These are phyloP conservation scores for Scalesia atractyloides DNA, from an alignment of 129 eudicot species.

Conservation along the genomic window DNA sequence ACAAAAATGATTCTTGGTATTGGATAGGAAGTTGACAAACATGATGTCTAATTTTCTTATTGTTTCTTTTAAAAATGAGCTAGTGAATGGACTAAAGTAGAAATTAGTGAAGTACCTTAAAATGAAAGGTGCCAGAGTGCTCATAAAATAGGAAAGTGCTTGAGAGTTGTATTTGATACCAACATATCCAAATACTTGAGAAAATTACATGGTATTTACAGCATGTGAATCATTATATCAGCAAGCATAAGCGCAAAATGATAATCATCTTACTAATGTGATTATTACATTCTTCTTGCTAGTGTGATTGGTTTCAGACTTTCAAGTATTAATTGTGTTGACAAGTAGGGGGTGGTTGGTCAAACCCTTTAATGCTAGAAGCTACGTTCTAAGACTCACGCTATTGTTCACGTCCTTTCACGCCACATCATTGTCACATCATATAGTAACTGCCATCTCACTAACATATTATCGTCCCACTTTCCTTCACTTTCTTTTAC, in stretches of 20 bases:
- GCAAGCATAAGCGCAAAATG: background rate
- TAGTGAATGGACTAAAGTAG: background rate
- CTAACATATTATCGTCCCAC: no score
- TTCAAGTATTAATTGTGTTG: no score
- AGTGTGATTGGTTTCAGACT: no score
- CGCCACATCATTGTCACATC: no score
- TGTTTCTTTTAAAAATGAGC: background rate
- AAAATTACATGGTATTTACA: slow-evolving; percentile 25
- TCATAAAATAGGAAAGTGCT: slow-evolving; percentile 54
- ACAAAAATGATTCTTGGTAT: no score
- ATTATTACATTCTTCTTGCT: background rate
- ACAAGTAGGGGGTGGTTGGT: no score
- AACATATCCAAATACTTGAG: slow-evolving; percentile 34
- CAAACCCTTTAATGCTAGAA: no score
- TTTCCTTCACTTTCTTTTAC: no score
- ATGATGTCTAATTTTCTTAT: background rate
- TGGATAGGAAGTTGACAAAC: background rate
- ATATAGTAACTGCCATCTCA: no score
- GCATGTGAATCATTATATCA: background rate
- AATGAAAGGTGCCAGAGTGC: slow-evolving; percentile 58
- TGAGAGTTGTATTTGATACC: slow-evolving; percentile 57
- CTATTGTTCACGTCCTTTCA: no score
- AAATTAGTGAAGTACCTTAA: slow-evolving; percentile 40
- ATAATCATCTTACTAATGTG: background rate
- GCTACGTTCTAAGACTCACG: no score